Conservation (phyloP, 2,329 filamentous ascomycete species). For the Fusarium pseudonygamai region DNA sequence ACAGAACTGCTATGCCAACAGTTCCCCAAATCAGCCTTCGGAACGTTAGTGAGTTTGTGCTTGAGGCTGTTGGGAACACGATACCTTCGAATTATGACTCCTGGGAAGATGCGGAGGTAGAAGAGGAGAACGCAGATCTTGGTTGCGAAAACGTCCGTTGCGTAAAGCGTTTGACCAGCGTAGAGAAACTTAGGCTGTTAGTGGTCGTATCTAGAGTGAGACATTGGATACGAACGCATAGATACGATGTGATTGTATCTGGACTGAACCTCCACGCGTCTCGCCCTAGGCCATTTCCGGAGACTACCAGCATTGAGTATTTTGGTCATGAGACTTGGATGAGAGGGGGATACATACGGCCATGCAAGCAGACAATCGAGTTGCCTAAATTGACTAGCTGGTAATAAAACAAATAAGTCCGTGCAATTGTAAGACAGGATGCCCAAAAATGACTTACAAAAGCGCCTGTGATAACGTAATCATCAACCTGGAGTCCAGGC, state of each 20-base stretch:
- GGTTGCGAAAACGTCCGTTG: slow-evolving; percentile 9
- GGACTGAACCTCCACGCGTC: slow-evolving; percentile 10
- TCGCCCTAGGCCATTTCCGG: slow-evolving; percentile 1
- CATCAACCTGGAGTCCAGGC: not conserved
- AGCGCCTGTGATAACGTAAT: not conserved
- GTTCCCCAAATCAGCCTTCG: slow-evolving; percentile 17
- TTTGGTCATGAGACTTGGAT: too few relatives aligned
- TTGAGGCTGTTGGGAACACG: not conserved
- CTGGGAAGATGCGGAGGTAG: slow-evolving; percentile 22
- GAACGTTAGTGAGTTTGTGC: accelerated
- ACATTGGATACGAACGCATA: not conserved
- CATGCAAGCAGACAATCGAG: not conserved
- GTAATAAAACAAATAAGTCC: not conserved
- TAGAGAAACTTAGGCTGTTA: slow-evolving; percentile 8
- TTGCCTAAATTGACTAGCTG: not conserved
- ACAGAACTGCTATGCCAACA: not conserved
- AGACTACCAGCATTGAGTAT: not conserved
- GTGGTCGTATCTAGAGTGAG: accelerated
- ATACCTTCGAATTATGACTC: not conserved
- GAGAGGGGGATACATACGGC: not conserved
- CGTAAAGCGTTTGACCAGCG: slow-evolving; percentile 11
- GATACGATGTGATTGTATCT: not conserved
- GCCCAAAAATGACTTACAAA: not conserved
- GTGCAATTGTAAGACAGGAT: accelerated
- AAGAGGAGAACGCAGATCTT: slow-evolving; percentile 26